These are phyloP conservation scores for Grosmannia penicillata DNA, from an alignment of 2,329 filamentous ascomycete genomes.

Conservation along the genomic window DNA sequence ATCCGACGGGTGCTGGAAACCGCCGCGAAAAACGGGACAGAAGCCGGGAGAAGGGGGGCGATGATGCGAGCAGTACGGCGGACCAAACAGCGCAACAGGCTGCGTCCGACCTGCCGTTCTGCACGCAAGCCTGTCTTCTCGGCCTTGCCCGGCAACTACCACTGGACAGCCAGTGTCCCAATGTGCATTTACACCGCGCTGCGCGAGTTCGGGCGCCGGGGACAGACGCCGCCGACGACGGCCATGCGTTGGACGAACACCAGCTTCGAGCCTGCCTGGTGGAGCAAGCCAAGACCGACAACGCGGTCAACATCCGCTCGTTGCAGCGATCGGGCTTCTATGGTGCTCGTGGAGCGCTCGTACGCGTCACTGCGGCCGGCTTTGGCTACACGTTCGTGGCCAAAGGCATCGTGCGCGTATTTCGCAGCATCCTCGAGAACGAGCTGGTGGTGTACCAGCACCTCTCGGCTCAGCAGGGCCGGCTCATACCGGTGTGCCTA, in stretches of 20 bases:
- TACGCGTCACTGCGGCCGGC: not conserved
- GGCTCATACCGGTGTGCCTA: conserved; percentile 2
- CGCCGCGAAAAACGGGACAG: too few relatives aligned
- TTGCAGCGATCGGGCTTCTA: too few relatives aligned
- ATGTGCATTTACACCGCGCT: not conserved
- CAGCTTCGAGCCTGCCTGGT: not conserved
- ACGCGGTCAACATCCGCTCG: conserved; percentile 1
- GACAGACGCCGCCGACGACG: not conserved
- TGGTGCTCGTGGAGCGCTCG: conserved; percentile 4
- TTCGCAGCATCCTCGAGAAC: not conserved
- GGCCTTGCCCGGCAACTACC: not conserved
- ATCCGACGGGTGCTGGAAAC: too few relatives aligned
- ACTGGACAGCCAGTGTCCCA: conserved; percentile 5
- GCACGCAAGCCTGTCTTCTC: conserved; percentile 4
- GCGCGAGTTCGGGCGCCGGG: not conserved
- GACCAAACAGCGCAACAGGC: too few relatives aligned
- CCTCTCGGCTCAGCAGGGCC: not conserved
- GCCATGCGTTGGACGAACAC: not conserved
- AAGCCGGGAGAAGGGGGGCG: too few relatives aligned
- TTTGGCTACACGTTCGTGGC: conserved; percentile 6
- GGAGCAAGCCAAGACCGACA: not conserved
- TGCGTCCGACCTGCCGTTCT: conserved; percentile 1
- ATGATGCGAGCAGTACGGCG: too few relatives aligned
- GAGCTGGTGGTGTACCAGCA: not conserved
- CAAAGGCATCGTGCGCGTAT: not conserved